These are phyloP conservation scores for Pseudonectria foliicola DNA, from an alignment of 2,329 filamentous ascomycete species.

Conservation along the genomic window DNA sequence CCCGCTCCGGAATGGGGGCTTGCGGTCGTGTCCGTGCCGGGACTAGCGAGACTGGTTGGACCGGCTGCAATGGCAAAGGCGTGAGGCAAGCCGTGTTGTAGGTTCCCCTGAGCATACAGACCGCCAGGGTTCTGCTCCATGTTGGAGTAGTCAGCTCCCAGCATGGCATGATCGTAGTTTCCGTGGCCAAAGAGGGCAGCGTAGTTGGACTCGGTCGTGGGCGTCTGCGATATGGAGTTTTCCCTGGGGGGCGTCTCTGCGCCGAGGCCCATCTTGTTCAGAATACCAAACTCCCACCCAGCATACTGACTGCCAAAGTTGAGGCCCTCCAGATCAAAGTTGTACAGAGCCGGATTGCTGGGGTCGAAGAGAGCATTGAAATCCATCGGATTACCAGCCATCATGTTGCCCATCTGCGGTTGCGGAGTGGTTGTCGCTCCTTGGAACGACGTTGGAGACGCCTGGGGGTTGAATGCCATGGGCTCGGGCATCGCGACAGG, in stretches of 20 bases:
- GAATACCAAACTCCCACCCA: slow-evolving; percentile 90
- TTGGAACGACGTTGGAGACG: slow-evolving; percentile 68
- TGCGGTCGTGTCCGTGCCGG: slow-evolving; percentile 55
- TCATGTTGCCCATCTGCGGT: slow-evolving; percentile 40
- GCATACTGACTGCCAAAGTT: slow-evolving; percentile 91
- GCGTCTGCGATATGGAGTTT: slow-evolving; percentile 38
- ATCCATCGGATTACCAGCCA: slow-evolving; percentile 41
- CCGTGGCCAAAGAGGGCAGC: slow-evolving; percentile 46
- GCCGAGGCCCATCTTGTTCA: slow-evolving; percentile 79
- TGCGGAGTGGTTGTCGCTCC: slow-evolving; percentile 42
- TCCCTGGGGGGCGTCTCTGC: slow-evolving; percentile 73
- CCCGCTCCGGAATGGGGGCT: slow-evolving; percentile 50
- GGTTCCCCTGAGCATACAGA: slow-evolving; percentile 48
- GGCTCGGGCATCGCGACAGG: slow-evolving; percentile 41
- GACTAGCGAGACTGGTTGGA: slow-evolving; percentile 55
- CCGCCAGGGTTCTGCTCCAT: slow-evolving; percentile 41
- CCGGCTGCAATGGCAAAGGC: slow-evolving; percentile 59
- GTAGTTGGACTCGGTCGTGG: slow-evolving; percentile 31
- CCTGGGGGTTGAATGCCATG: slow-evolving; percentile 55
- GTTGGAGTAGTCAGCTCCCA: slow-evolving; percentile 47
- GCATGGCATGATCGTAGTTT: slow-evolving; percentile 40
- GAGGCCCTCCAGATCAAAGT: slow-evolving; percentile 88
- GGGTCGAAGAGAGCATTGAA: slow-evolving; percentile 73
- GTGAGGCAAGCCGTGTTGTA: slow-evolving; percentile 56
- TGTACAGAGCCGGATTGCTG: slow-evolving; percentile 86